Base-by-base conservation (phyloP, 2,329 filamentous ascomycete species). In the Madurella mycetomatis region DNA sequence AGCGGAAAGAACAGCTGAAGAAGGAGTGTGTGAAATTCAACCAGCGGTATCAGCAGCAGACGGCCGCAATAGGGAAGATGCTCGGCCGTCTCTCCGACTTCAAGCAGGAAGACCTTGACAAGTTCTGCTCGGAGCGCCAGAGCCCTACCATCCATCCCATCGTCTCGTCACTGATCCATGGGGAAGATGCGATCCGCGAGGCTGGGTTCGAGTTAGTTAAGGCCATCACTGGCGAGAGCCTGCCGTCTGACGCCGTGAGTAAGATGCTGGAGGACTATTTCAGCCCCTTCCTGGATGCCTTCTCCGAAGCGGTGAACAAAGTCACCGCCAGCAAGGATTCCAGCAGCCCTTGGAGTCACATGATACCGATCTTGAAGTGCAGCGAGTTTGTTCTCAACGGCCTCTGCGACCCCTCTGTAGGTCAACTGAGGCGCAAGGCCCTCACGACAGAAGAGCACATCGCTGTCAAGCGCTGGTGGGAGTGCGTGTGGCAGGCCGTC, bases 151-250 rank as follows among this genome's bases (percentile, higher is more conserved):
- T 89, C 56, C 84, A 86, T 60, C 83, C 88, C 39, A 79, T 96
- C 41, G 83, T 96, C 44, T 86, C 87, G 4, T 80, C 90, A 16
- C 82, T 96, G 7, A 84, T 96, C 53, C 91, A 91, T 42, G 88
- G 90, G 15, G 86, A 95, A 61, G 77, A 87, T 53, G 80, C 85
- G 54, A 85, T 94, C 34, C 90, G 90, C 57, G 86, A 92, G 66
- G 87, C 89, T 15, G 86, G 88, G 1, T 81, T 92, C 7, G 87
- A 91, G 61, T 75, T 97, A 30, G 80, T 97, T 60, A 96, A 96
- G 70, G 84, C 84, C 37, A 82, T 92, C 63, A 94, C 89, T 37
- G 82, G 81, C 9, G 84, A 95, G 68, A 67, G 75, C 34, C 74
- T 72, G 17, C 77, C 80, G 47, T 70, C 72, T 39, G 78, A 79